Percentiles rank a stretch among this genome's conserved stretches.
Conservation (phyloP, 257 asterid genomes). For the Ligustrum vulgare region DNA sequence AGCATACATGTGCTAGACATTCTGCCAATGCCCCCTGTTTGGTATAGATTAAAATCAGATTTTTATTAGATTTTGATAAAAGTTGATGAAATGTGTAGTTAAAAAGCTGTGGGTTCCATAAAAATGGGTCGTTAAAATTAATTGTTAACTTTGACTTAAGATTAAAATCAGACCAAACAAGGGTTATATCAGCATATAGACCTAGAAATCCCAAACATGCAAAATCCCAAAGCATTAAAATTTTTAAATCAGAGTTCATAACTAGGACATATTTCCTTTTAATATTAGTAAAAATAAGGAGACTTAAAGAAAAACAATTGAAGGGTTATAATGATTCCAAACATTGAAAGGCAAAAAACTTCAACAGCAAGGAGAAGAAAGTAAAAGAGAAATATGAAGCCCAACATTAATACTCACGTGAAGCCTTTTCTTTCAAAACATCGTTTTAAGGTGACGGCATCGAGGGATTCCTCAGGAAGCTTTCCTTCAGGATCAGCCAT, state of each 20-base stretch:
- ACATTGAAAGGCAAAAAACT: background rate
- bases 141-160: no score
- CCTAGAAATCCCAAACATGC: conserved; percentile 10
- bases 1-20: background rate
- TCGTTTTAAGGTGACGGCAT: conserved; percentile 63
- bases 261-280: background rate
- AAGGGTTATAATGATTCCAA: background rate
- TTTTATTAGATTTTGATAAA: no score
- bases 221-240: background rate
- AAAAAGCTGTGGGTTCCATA: no score
- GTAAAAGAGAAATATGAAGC: background rate
- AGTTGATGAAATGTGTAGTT: no score
- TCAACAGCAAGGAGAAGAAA: conserved; percentile 2
- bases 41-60: no score
- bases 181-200: background rate
- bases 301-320: background rate
- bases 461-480: conserved; percentile 86
- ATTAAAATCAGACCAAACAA: no score
- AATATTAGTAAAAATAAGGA: background rate
- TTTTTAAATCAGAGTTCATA: conserved; percentile 10
- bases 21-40: background rate
- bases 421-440: conserved; percentile 74
- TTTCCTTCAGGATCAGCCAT: conserved; percentile 84
- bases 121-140: no score
- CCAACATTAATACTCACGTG: conserved; percentile 59